Conservation (phyloP, 805 yeast genomes). For the Kluyveromyces dobzhanskii region DNA sequence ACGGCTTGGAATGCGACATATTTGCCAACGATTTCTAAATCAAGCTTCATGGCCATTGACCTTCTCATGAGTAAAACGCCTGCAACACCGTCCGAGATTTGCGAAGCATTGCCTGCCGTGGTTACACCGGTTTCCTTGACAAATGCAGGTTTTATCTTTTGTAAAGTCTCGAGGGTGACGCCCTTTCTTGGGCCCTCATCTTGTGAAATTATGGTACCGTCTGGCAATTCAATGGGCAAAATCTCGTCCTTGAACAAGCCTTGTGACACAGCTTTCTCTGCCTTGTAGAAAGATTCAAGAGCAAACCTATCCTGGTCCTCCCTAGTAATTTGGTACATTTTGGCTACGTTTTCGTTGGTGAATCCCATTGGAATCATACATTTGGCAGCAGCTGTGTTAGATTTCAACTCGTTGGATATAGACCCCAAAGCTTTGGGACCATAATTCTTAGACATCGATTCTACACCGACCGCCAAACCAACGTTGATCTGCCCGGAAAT, state of each 20-base stretch:
- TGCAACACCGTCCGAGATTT: conserved; percentile 93
- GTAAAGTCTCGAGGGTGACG: conserved; percentile 69
- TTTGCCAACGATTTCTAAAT: conserved; percentile 69
- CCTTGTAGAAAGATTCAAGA: conserved; percentile 78
- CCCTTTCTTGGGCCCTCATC: conserved; percentile 90
- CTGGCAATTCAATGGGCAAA: conserved; percentile 62
- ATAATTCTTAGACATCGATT: conserved; percentile 85
- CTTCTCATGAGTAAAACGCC: conserved; percentile 80
- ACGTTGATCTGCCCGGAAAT: conserved; percentile 79
- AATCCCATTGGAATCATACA: conserved; percentile 95
- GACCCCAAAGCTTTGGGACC: conserved; percentile 70
- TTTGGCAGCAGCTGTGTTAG: conserved; percentile 45
- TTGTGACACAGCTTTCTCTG: conserved; percentile 57
- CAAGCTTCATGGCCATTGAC: conserved; percentile 67
- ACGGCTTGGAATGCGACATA: conserved; percentile 70
- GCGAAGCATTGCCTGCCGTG: conserved; percentile 95
- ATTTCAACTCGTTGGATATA: conserved; percentile 42
- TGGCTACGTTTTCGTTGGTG: conserved; percentile 87
- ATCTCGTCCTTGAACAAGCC: conserved; percentile 88
- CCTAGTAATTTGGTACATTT: conserved; percentile 55
- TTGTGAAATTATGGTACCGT: conserved; percentile 38
- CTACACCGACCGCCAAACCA: conserved; percentile 90
- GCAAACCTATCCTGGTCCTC: conserved; percentile 81
- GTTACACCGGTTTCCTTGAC: conserved; percentile 67
- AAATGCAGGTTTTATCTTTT: conserved; percentile 82